phyloP scores from a whole-genome alignment of 2,329 filamentous ascomycete genomes.

The Nemania sp. region DNA sequence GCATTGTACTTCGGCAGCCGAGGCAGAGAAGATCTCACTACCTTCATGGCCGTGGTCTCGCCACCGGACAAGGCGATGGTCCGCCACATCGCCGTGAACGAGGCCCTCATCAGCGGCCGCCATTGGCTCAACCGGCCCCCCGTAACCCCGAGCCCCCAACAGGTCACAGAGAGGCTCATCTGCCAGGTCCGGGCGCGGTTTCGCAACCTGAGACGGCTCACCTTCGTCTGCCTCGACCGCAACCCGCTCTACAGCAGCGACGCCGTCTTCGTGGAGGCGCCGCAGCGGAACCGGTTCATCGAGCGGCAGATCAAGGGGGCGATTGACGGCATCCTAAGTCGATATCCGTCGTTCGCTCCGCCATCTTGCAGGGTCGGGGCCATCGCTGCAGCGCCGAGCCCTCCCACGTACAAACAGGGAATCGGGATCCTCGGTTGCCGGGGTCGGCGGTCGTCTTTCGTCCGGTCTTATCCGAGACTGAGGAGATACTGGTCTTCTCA shows the following conservation, averaged over 20 bases:
- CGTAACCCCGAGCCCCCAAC: not conserved
- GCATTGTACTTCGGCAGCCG: slow-evolving; percentile 62
- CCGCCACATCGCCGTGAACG: slow-evolving; percentile 59
- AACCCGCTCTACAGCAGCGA: slow-evolving; percentile 51
- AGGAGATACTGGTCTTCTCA: not conserved
- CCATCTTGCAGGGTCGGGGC: slow-evolving; percentile 56
- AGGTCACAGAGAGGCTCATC: slow-evolving; percentile 47
- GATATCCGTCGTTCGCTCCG: slow-evolving; percentile 51
- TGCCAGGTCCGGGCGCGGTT: slow-evolving; percentile 55
- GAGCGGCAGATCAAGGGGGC: slow-evolving; percentile 53
- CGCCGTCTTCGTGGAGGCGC: slow-evolving; percentile 48
- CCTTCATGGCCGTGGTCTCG: slow-evolving; percentile 57
- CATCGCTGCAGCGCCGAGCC: slow-evolving; percentile 40
- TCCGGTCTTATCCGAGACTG: not conserved
- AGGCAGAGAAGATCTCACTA: slow-evolving; percentile 59
- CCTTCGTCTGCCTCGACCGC: slow-evolving; percentile 58
- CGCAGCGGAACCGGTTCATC: slow-evolving; percentile 53
- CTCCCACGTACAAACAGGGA: slow-evolving; percentile 35
- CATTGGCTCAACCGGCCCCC: not conserved
- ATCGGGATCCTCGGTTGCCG: slow-evolving; percentile 40
- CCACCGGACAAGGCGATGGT: slow-evolving; percentile 55
- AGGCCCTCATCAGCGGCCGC: slow-evolving; percentile 55
- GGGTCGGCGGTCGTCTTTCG: slow-evolving; percentile 27
- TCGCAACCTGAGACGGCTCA: slow-evolving; percentile 56
- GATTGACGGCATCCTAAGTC: slow-evolving; percentile 50